Evolutionary conservation across 768 basidiomycete genomes (phyloP), one percentile per base, ranked within the genome.

Genomic region (Suillus alpinus): DNA sequence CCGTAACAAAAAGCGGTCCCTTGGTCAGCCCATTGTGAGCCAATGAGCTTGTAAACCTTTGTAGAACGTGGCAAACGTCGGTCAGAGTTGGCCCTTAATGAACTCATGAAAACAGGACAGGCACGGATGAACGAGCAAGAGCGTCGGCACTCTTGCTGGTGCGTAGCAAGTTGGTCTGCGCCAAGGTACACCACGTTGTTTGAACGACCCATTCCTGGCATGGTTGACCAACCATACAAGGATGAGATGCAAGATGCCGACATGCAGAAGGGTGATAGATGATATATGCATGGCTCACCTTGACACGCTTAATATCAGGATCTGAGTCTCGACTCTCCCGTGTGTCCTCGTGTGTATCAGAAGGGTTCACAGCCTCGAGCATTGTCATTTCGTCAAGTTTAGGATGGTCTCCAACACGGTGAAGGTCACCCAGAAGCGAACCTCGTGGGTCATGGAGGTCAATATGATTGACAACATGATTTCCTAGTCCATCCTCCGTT

Each of bases 1-100:
- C 95, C 95, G 69, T 91, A 92, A 73, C 95, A 97, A 71, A 95
- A 92, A 1, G 97, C 97, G 18, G 97, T 99, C 51, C 97, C 97
- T 71, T 94, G 88, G 80, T 99, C 97, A 59, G 88, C 83, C 97
- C 97, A 99, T 59, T 88, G 86, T 65, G 90, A 83, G 61, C 90
- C 93, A 57, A 94, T 84, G 62, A 99, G 88, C 75, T 95, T 90
- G 76, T 99, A 98, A 31, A 99, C 96, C 90, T 99, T 69, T 66
- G 64, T 69, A 60, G 63, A 68, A 55, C 62, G 60, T 58, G 61
- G 71, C 39, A 65, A 67, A 60, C 18, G 64, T 63, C 64, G 69
- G 74, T 73, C 66, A 73, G 71, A 71, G 60, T 29, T 62, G 47
- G 65, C 63, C 60, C 66, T 69, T 59, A 65, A 71, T 75, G 70